Conservation (phyloP, 2,329 filamentous ascomycete species). For the Paraphoma chrysanthemicola region DNA sequence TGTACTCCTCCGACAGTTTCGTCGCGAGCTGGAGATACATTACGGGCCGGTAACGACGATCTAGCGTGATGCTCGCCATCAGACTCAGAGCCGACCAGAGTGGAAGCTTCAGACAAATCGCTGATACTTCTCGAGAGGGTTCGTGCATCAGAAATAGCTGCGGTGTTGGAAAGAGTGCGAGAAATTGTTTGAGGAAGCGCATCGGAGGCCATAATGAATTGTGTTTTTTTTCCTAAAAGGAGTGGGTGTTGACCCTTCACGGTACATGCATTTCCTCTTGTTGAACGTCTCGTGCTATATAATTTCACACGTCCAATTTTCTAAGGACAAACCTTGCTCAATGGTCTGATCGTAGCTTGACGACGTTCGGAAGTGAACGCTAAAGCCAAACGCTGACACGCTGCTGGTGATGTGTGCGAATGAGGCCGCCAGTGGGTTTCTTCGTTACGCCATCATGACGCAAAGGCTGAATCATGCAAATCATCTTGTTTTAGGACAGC, state of each 20-base stretch:
- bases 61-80: conserved; percentile 5
- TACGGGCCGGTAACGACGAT: not conserved
- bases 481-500: too few relatives aligned
- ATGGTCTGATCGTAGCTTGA: not conserved
- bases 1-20: not conserved
- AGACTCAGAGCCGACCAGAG: conserved; percentile 9
- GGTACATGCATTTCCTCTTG: not conserved
- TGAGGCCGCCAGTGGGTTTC: not conserved
- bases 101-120: conserved; percentile 7
- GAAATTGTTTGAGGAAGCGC: not conserved
- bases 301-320: not conserved
- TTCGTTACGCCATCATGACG: not conserved
- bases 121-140: not conserved
- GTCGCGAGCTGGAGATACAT: conserved; percentile 4
- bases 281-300: not conserved
- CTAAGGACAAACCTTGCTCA: not conserved
- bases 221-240: not conserved
- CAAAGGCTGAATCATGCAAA: too few relatives aligned
- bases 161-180: not conserved
- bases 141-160: conserved; percentile 10
- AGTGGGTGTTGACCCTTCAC: not conserved
- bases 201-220: not conserved
- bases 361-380: not conserved
- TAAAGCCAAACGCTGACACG: not conserved
- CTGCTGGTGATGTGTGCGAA: not conserved